Conservation (phyloP, 805 yeast species). For the Schwanniomyces occidentalis region DNA sequence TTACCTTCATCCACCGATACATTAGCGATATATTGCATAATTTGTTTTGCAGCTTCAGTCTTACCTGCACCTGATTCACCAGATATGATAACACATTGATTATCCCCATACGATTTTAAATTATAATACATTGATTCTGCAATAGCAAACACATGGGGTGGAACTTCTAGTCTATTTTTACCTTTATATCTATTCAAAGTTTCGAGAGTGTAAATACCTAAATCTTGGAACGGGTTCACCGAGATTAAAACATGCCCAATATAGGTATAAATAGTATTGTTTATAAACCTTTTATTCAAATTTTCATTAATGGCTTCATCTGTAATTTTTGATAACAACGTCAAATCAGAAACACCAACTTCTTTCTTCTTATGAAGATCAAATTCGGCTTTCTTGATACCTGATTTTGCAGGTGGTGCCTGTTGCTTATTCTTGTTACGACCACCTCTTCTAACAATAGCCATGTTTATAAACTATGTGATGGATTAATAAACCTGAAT, state of each 20-base stretch:
- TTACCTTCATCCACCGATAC: constrained; percentile 70
- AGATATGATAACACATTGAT: constrained; percentile 95
- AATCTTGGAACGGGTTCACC: constrained; percentile 93
- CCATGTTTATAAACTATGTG: constrained; percentile 62
- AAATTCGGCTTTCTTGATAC: constrained; percentile 83
- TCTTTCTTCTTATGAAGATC: constrained; percentile 88
- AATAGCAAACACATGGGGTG: constrained; percentile 97
- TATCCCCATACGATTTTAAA: constrained; percentile 89
- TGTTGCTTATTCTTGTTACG: constrained; percentile 54
- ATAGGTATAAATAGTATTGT: constrained; percentile 87
- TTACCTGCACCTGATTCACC: constrained; percentile 99
- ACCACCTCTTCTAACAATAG: constrained; percentile 73
- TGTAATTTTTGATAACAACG: constrained; percentile 81
- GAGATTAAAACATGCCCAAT: constrained; percentile 94
- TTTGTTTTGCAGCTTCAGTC: constrained; percentile 96
- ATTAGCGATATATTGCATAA: constrained; percentile 94
- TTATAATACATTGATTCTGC: constrained; percentile 97
- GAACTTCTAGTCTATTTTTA: constrained; percentile 91
- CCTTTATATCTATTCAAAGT: constrained; percentile 78
- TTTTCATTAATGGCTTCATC: constrained; percentile 94
- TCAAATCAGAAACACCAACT: constrained; percentile 97
- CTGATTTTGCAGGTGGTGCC: constrained; percentile 54
- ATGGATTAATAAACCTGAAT: too few species aligned
- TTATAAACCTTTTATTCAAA: constrained; percentile 82
- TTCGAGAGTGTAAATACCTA: constrained; percentile 89